These are phyloP conservation scores for Penicillium sp. DNA, from an alignment of 2,329 filamentous ascomycete species.

Conservation along the genomic window DNA sequence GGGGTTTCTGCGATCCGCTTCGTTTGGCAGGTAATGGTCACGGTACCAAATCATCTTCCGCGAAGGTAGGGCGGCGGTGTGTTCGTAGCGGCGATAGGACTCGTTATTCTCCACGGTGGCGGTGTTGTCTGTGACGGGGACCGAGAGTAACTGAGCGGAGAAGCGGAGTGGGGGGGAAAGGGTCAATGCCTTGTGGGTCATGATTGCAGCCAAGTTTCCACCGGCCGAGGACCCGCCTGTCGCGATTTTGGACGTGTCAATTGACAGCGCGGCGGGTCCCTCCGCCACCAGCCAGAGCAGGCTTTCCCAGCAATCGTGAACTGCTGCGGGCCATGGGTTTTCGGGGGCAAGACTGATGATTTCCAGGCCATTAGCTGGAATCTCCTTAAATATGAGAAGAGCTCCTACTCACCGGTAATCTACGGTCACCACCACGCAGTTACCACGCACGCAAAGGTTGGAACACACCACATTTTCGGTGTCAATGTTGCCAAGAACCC, in stretches of 20 bases:
- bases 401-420: constrained; percentile 52
- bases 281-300: constrained; percentile 51
- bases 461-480: constrained; percentile 60
- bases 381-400: not conserved
- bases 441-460: constrained; percentile 53
- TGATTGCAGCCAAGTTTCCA: constrained; percentile 54
- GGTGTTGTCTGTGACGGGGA: constrained; percentile 61
- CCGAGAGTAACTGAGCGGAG: constrained; percentile 54
- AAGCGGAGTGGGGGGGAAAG: constrained; percentile 43
- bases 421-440: constrained; percentile 56
- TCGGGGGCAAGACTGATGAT: constrained; percentile 55
- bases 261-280: constrained; percentile 35
- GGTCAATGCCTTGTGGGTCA: constrained; percentile 52
- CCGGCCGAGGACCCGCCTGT: constrained; percentile 55
- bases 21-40: constrained; percentile 56
- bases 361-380: not conserved
- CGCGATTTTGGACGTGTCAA: constrained; percentile 50
- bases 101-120: constrained; percentile 46
- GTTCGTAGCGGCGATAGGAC: constrained; percentile 54
- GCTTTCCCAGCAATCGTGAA: constrained; percentile 59
- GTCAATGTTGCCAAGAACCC: constrained; percentile 59
- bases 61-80: constrained; percentile 54
- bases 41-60: constrained; percentile 63
- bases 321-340: constrained; percentile 56
- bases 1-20: constrained; percentile 47